Conservation (phyloP, 768 basidiomycete genomes). For the Leccinum subgranulosum region DNA sequence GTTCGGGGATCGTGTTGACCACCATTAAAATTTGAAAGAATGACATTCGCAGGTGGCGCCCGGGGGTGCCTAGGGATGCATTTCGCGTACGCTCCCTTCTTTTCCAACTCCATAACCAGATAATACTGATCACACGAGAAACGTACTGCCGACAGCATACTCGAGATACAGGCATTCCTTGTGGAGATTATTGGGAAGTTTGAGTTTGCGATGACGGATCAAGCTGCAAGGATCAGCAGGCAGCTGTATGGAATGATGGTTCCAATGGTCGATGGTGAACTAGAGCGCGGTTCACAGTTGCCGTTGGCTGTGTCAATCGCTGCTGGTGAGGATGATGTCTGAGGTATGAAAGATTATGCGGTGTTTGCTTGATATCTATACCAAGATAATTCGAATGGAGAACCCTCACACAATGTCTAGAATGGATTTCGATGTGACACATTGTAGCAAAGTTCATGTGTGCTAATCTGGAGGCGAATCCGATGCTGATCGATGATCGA, state of each 20-base stretch:
- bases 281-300: conserved; percentile 26
- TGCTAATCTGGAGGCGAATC: too few relatives aligned
- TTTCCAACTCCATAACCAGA: neutral
- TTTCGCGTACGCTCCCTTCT: neutral
- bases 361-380: too few relatives aligned
- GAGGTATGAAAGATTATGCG: neutral
- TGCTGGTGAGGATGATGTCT: neutral
- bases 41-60: conserved; percentile 15
- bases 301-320: conserved; percentile 13
- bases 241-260: conserved; percentile 26
- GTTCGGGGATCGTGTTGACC: neutral
- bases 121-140: neutral
- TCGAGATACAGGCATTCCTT: neutral
- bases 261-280: conserved; percentile 32
- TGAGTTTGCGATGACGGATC: conserved; percentile 36
- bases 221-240: conserved; percentile 26
- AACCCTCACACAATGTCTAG: too few relatives aligned
- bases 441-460: too few relatives aligned
- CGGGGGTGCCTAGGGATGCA: conserved; percentile 23
- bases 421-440: too few relatives aligned
- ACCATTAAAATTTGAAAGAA: conserved; percentile 5
- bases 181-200: conserved; percentile 53
- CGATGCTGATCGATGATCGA: too few relatives aligned
- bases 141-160: neutral
- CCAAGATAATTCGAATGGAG: too few relatives aligned